phyloP scores from a whole-genome alignment of 2,329 filamentous ascomycete genomes.

The Zymoseptoria crescenta region DNA sequence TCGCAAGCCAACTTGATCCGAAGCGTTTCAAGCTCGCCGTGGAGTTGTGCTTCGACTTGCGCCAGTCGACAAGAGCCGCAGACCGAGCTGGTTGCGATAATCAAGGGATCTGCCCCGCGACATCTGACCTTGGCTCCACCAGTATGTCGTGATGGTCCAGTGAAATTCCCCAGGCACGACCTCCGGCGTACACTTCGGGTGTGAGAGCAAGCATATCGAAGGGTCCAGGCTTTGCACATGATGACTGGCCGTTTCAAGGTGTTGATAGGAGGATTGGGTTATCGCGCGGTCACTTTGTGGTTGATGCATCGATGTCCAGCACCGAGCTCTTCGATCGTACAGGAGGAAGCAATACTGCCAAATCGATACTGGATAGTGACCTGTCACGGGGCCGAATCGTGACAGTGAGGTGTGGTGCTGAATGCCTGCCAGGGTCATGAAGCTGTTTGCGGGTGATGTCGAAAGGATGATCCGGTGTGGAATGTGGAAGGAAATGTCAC shows the following conservation, averaged over 20 bases:
- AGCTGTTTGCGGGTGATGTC: background rate
- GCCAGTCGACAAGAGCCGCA: conserved; percentile 14
- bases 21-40: background rate
- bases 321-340: background rate
- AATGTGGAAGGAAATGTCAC: no score
- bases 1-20: background rate
- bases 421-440: background rate
- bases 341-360: background rate
- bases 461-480: background rate
- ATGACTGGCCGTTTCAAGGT: background rate
- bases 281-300: background rate
- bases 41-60: background rate
- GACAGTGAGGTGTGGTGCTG: background rate
- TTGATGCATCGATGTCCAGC: background rate
- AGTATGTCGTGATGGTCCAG: conserved; percentile 5
- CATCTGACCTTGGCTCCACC: conserved; percentile 22
- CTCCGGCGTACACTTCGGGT: conserved; percentile 23
- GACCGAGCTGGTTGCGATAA: conserved; percentile 13
- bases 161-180: conserved; percentile 29
- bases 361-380: background rate
- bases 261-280: conserved; percentile 1
- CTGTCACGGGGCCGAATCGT: background rate
- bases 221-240: conserved; percentile 34
- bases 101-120: conserved; percentile 21
- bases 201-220: conserved; percentile 30